Evolutionary conservation across 169 alveolate genomes (phyloP), one percentile per base, ranked within the genome.

Genomic region (Toxoplasma gondii): DNA sequence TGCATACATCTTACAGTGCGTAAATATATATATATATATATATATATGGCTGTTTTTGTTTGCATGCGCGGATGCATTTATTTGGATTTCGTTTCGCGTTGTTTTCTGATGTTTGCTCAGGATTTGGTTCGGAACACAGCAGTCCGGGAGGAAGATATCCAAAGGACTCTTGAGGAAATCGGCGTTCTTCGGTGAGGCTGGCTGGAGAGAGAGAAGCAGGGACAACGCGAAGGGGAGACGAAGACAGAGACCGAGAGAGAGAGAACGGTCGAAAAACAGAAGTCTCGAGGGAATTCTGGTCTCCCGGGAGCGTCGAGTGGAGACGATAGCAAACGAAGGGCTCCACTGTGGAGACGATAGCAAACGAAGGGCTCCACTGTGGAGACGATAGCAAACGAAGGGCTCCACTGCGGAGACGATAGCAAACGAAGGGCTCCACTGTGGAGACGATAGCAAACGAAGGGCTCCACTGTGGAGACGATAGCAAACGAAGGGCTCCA

Each of bases 111-210:
- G 58, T 49, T 4, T 49, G 58, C 53, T 34, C 70, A 94, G 96
- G 96, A 94, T 36, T 58, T 94, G 83, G 90, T 81, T 53, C 88
- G 93, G 44, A 88, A 74, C 74, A 94, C 96, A 38, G 96, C 94
- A n/a, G 91, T 94, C 86, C 92, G 90, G 78, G 90, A 87, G 38
- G 96, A 90, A 43, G 96, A 94, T 84, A 90, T 94, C 80, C 94
- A 94, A 69, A 64, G 91, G 64, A 94, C 96, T 0, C 93, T 94
- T 34, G 93, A 94, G 74, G 94, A 88, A 44, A 94, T 94, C 64
- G 96, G 94, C 74, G 94, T 88, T 27, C 94, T 94, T 44, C 64
- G 93, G 96, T 94, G 67, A 44, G 95, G 93, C 10, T 83, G 84
- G 49, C 39, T 41, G 12, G 84, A 2, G 44, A 36, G 44, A 31